Percentiles rank a stretch among this genome's conserved stretches.
phyloP scores from a whole-genome alignment of 2,329 filamentous ascomycete species.

The Trichoderma lentiforme region DNA sequence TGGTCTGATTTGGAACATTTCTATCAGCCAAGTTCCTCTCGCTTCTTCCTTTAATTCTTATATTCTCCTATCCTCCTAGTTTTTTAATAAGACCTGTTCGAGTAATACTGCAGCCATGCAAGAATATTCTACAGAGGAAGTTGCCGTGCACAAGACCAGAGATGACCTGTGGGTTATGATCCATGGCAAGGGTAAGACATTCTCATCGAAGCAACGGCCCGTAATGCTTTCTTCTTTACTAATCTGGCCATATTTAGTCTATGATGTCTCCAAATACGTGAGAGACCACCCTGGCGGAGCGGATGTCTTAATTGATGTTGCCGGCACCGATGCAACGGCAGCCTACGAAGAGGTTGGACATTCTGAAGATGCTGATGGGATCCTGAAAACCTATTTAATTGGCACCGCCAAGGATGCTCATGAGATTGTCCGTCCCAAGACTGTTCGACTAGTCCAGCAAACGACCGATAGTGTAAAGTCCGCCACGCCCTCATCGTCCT shows the following conservation, averaged over 20 bases:
- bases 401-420: slow-evolving; percentile 37
- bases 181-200: slow-evolving; percentile 50
- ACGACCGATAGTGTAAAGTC: background rate
- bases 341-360: slow-evolving; percentile 83
- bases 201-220: too few species aligned
- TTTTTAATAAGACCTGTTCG: accelerated
- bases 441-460: background rate
- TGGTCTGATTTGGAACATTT: background rate
- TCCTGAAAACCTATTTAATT: slow-evolving; percentile 38
- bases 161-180: slow-evolving; percentile 54
- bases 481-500: background rate
- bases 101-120: background rate
- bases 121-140: slow-evolving; percentile 35
- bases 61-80: background rate
- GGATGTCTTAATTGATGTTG: slow-evolving; percentile 74
- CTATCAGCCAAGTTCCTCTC: background rate
- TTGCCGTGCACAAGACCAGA: slow-evolving; percentile 48
- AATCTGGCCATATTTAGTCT: slow-evolving; percentile 41
- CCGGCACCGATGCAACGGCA: slow-evolving; percentile 73
- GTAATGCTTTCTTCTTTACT: background rate
- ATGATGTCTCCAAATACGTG: slow-evolving; percentile 55
- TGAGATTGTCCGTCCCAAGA: slow-evolving; percentile 18
- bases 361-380: slow-evolving; percentile 57
- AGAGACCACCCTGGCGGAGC: slow-evolving; percentile 68
- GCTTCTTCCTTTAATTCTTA: too few species aligned